Percentiles rank a stretch among this genome's conserved stretches.
phyloP scores from a whole-genome alignment of 495 filamentous ascomycete genomes.

The Penicillium chermesinum region DNA sequence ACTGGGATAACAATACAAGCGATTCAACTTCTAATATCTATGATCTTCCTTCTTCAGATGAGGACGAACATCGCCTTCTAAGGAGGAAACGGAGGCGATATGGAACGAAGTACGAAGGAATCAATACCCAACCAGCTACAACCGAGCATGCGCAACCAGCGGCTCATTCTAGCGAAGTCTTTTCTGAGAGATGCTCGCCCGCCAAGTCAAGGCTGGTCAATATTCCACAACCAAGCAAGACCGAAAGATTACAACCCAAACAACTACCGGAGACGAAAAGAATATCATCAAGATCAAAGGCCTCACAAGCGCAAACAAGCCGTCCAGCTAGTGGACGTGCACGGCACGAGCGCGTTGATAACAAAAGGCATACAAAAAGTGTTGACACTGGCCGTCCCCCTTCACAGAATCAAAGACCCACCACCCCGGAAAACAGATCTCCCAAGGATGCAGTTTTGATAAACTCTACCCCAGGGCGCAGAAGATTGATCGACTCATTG shows the following conservation, averaged over 20 bases:
- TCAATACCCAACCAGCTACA: neutral
- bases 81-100: slow-evolving; percentile 16
- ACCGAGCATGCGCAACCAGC: neutral
- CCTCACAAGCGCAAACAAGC: neutral
- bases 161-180: neutral
- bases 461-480: slow-evolving; percentile 20
- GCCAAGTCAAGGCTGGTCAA: neutral
- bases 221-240: neutral
- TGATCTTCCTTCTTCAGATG: slow-evolving; percentile 39
- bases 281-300: neutral
- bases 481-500: slow-evolving; percentile 36
- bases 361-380: neutral
- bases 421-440: neutral
- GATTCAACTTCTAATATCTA: slow-evolving; percentile 17
- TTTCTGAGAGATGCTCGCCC: neutral
- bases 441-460: neutral
- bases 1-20: too few species aligned
- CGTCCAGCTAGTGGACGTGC: neutral
- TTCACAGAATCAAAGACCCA: neutral
- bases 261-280: neutral
- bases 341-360: neutral
- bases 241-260: neutral
- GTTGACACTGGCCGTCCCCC: neutral
- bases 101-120: slow-evolving; percentile 1
- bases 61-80: slow-evolving; percentile 3